Evolutionary conservation across 305 asterid genomes (phyloP).

Genomic region (Coffea humblotiana): DNA sequence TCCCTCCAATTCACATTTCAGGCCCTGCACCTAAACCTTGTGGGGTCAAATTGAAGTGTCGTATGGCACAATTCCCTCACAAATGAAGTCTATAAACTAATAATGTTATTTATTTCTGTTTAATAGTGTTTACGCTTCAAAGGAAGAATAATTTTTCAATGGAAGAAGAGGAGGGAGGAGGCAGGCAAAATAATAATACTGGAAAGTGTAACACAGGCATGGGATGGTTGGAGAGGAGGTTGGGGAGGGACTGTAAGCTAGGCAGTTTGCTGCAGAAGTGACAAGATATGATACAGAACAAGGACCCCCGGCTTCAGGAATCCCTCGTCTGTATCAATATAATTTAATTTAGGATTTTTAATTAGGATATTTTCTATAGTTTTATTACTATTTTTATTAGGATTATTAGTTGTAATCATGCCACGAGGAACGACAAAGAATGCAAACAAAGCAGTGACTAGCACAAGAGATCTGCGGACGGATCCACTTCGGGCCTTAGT

Average conservation of each 20-base stretch:
- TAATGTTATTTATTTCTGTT: neutral
- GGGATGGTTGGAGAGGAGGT: neutral
- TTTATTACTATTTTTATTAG: too few relatives aligned
- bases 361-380: too few relatives aligned
- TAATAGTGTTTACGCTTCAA: neutral
- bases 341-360: too few relatives aligned
- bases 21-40: neutral
- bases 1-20: neutral
- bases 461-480: too few relatives aligned
- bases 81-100: too few relatives aligned
- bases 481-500: too few relatives aligned
- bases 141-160: neutral
- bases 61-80: neutral
- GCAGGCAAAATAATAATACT: neutral
- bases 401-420: too few relatives aligned
- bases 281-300: neutral
- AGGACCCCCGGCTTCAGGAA: too few relatives aligned
- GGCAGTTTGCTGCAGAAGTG: neutral
- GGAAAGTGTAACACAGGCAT: neutral
- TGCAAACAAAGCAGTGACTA: too few relatives aligned
- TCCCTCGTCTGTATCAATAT: too few relatives aligned
- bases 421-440: too few relatives aligned
- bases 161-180: neutral
- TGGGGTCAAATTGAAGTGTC: neutral
- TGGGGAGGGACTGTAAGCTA: neutral